Evolutionary conservation across 1,284 basidiomycete genomes (phyloP).

Genomic region (Hemileia vastatrix): DNA sequence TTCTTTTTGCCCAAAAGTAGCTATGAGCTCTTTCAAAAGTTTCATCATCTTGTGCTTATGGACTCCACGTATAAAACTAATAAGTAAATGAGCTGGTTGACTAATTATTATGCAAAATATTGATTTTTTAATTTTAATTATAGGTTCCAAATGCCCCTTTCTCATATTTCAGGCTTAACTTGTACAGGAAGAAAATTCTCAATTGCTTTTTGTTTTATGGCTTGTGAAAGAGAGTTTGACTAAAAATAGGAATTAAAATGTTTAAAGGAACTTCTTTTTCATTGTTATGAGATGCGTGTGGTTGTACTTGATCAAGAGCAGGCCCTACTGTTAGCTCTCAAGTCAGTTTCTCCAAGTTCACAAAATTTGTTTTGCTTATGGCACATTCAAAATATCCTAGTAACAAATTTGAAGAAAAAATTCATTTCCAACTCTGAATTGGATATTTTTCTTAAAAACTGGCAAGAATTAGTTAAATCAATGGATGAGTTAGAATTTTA

Average conservation of each 20-base stretch:
- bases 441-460: neutral
- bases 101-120: no score
- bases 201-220: slow-evolving; percentile 10
- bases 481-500: no score
- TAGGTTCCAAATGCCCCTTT: no score
- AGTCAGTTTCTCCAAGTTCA: neutral
- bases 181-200: no score
- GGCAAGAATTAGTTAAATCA: neutral
- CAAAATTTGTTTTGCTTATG: slow-evolving; percentile 5
- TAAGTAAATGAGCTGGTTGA: no score
- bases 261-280: neutral
- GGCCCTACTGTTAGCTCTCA: slow-evolving; percentile 1
- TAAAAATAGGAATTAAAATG: neutral
- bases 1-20: no score
- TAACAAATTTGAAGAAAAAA: neutral
- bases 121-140: no score
- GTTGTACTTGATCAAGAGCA: slow-evolving; percentile 7
- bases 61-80: no score
- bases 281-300: neutral
- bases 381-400: slow-evolving; percentile 4
- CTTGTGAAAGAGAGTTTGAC: neutral
- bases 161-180: no score
- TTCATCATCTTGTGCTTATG: no score
- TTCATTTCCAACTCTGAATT: neutral
- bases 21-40: no score